Conservation (phyloP, 2,329 filamentous ascomycete genomes). For the Plenodomus tracheiphilus region DNA sequence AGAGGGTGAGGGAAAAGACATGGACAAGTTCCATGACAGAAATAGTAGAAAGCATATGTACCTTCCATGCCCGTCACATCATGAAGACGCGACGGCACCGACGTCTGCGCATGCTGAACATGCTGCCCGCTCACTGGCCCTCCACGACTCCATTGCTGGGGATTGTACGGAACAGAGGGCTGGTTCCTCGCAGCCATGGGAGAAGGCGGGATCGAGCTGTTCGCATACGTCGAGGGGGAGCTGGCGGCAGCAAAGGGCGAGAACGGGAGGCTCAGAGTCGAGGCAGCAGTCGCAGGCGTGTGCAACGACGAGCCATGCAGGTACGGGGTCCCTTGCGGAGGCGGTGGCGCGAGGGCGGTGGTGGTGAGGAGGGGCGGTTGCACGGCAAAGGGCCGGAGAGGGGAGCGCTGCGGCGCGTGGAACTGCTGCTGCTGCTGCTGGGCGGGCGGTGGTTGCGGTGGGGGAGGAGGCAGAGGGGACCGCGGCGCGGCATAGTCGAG, state of each 20-base stretch:
- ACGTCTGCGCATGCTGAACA: conserved; percentile 38
- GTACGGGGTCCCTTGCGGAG: conserved; percentile 22
- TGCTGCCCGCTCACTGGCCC: conserved; percentile 44
- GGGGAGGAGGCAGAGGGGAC: conserved; percentile 26
- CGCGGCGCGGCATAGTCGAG: conserved; percentile 15
- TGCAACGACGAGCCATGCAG: conserved; percentile 37
- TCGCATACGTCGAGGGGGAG: conserved; percentile 38
- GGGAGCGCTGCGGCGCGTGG: conserved; percentile 31
- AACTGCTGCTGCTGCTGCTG: conserved; percentile 11
- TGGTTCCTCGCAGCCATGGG: conserved; percentile 43
- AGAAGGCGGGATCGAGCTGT: conserved; percentile 35
- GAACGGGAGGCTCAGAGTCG: conserved; percentile 39
- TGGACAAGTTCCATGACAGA: background rate
- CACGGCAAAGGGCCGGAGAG: conserved; percentile 42
- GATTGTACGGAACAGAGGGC: conserved; percentile 50
- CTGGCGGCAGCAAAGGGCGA: conserved; percentile 36
- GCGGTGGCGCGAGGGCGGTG: conserved; percentile 45
- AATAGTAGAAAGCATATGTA: conserved; percentile 29
- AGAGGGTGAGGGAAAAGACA: too few species aligned
- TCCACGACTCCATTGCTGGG: conserved; percentile 53
- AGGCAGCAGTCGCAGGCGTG: conserved; percentile 45
- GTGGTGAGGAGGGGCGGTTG: conserved; percentile 49
- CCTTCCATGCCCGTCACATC: conserved; percentile 55
- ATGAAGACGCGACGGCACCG: conserved; percentile 34
- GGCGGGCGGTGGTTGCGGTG: conserved; percentile 15